Evolutionary conservation across 331 rosid genomes (phyloP).

Genomic region (Telfairia occidentalis): DNA sequence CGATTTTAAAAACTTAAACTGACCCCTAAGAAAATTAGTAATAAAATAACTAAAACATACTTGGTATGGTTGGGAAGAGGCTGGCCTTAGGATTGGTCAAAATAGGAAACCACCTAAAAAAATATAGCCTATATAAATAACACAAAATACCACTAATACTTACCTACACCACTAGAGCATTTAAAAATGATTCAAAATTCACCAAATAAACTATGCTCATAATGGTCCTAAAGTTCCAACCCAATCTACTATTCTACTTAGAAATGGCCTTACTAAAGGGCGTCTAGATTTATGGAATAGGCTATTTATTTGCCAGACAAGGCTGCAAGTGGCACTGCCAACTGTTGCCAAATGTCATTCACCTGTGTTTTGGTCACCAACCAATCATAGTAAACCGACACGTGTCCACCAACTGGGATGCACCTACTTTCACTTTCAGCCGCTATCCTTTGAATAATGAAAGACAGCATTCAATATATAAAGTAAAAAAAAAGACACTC

Average conservation of each 20-base stretch:
- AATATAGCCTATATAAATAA: background rate
- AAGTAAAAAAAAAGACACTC: background rate
- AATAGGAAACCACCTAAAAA: background rate
- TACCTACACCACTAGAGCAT: background rate
- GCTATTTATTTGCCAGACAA: background rate
- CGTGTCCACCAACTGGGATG: background rate
- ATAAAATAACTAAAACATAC: background rate
- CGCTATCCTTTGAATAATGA: background rate
- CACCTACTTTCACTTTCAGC: background rate
- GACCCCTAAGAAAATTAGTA: background rate
- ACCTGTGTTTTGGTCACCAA: conserved; percentile 10
- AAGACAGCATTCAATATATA: background rate
- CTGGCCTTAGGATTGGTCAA: background rate
- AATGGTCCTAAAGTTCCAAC: background rate
- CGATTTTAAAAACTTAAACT: background rate
- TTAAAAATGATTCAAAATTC: background rate
- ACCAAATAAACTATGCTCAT: background rate
- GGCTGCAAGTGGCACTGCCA: background rate
- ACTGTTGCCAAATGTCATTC: conserved; percentile 15
- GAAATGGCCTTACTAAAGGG: background rate
- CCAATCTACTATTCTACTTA: background rate
- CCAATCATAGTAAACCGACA: background rate
- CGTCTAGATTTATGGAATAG: background rate
- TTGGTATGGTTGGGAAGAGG: background rate
- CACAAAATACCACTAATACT: background rate